A percentile compares a stretch with the other conserved stretches of the same genome.
These are phyloP conservation scores for Lophiotrema nucula DNA, from an alignment of 495 filamentous ascomycete species.

Conservation along the genomic window DNA sequence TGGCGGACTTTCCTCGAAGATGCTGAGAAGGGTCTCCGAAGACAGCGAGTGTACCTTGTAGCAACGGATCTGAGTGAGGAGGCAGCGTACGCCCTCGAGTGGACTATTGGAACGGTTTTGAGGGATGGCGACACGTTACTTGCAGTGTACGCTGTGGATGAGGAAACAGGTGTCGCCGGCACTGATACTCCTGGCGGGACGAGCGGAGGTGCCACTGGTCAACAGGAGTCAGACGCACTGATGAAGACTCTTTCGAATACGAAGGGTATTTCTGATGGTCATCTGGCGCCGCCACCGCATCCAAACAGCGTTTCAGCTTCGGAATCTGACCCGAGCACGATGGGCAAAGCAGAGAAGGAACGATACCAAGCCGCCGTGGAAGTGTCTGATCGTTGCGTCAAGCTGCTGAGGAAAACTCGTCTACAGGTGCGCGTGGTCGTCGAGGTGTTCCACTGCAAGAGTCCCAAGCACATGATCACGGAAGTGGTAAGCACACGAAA, in stretches of 20 bases:
- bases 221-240: constrained; percentile 65
- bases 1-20: constrained; percentile 70
- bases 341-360: constrained; percentile 64
- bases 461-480: constrained; percentile 59
- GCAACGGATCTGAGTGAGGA: constrained; percentile 92
- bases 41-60: constrained; percentile 84
- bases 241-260: constrained; percentile 35
- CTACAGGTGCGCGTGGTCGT: constrained; percentile 89
- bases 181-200: constrained; percentile 45
- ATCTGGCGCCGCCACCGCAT: constrained; percentile 30
- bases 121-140: constrained; percentile 91
- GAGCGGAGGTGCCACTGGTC: constrained; percentile 59
- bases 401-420: constrained; percentile 80
- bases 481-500: constrained; percentile 42
- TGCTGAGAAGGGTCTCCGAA: constrained; percentile 67
- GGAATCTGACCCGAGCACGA: constrained; percentile 21
- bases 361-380: constrained; percentile 70
- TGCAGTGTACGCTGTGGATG: constrained; percentile 86
- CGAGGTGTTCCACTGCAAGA: constrained; percentile 98
- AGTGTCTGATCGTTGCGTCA: constrained; percentile 76
- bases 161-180: constrained; percentile 64
- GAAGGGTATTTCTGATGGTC: constrained; percentile 6
- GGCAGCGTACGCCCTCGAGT: constrained; percentile 90
- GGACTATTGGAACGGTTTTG: constrained; percentile 95
- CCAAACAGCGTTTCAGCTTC: constrained; percentile 11